Conservation (phyloP, 805 yeast genomes). For the Kregervanrija fluxuum region DNA sequence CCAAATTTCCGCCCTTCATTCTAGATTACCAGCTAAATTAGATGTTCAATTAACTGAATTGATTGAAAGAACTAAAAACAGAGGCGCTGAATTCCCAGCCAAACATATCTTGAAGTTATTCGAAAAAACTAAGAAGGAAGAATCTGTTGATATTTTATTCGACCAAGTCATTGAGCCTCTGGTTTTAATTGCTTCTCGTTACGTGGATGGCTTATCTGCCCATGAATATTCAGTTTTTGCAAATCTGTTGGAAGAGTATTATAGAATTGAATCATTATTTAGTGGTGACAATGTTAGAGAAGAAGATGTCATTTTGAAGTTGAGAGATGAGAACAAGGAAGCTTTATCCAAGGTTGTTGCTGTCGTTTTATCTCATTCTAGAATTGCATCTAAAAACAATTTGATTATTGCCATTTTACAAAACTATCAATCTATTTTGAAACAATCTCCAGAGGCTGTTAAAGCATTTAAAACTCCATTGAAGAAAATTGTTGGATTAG, state of each 20-base stretch:
- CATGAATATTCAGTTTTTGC: slow-evolving; percentile 81
- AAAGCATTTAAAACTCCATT: slow-evolving; percentile 67
- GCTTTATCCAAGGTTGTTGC: slow-evolving; percentile 66
- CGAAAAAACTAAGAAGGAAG: slow-evolving; percentile 48
- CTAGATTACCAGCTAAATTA: slow-evolving; percentile 75
- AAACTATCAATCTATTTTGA: slow-evolving; percentile 73
- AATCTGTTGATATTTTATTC: slow-evolving; percentile 43
- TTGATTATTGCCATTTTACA: slow-evolving; percentile 79
- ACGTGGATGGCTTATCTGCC: slow-evolving; percentile 66
- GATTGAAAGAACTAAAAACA: slow-evolving; percentile 55
- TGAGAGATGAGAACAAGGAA: slow-evolving; percentile 83
- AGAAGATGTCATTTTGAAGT: slow-evolving; percentile 78
- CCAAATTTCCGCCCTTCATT: slow-evolving; percentile 83
- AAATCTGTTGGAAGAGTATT: slow-evolving; percentile 61
- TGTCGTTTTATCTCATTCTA: slow-evolving; percentile 79
- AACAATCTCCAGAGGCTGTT: slow-evolving; percentile 56
- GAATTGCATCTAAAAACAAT: slow-evolving; percentile 89
- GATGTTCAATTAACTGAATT: slow-evolving; percentile 59
- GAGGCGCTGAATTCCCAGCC: slow-evolving; percentile 89
- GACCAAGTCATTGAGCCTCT: slow-evolving; percentile 65
- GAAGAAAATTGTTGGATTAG: slow-evolving; percentile 78
- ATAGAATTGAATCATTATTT: slow-evolving; percentile 70
- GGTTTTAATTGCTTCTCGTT: slow-evolving; percentile 59
- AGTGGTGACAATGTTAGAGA: slow-evolving; percentile 70
- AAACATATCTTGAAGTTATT: slow-evolving; percentile 70